Conservation (phyloP, 352 stramenopile species). For the Phytophthora ohioensis region DNA sequence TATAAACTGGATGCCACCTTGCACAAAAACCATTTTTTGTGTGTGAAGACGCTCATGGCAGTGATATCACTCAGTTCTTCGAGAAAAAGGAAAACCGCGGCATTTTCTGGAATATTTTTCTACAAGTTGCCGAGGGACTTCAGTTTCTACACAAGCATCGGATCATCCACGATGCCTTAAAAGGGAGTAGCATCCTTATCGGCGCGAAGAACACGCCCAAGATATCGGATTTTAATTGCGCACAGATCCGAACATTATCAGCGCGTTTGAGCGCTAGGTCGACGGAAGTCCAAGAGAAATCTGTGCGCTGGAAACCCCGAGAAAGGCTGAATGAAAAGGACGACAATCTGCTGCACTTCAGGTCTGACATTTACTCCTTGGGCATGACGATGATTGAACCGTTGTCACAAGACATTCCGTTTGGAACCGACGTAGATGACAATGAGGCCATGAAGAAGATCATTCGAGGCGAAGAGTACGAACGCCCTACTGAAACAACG, state of each 20-base stretch:
- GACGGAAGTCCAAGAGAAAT: neutral
- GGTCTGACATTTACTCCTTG: no score
- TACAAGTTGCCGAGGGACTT: slow-evolving; percentile 49
- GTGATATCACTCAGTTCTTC: slow-evolving; percentile 36
- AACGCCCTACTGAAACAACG: slow-evolving; percentile 8
- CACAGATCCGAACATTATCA: slow-evolving; percentile 23
- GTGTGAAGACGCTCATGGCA: slow-evolving; percentile 34
- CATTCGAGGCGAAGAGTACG: neutral
- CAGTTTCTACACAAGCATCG: slow-evolving; percentile 56
- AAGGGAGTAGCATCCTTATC: slow-evolving; percentile 81
- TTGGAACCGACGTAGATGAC: slow-evolving; percentile 1
- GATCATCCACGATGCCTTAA: slow-evolving; percentile 84
- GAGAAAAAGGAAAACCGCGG: neutral
- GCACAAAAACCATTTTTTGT: slow-evolving; percentile 35
- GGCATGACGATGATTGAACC: no score
- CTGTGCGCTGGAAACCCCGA: slow-evolving; percentile 36
- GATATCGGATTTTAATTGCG: slow-evolving; percentile 39
- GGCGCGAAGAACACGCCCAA: slow-evolving; percentile 38
- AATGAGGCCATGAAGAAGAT: slow-evolving; percentile 14
- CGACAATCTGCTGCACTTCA: no score
- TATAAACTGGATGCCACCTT: slow-evolving; percentile 45
- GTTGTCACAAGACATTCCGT: no score
- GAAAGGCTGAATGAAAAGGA: slow-evolving; percentile 11
- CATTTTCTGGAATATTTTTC: slow-evolving; percentile 29
- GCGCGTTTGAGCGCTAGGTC: neutral